A percentile compares a stretch with the other conserved stretches of the same genome.
phyloP scores from a whole-genome alignment of 192 early-diverging fungal species.

The Chytriomyces sp. region DNA sequence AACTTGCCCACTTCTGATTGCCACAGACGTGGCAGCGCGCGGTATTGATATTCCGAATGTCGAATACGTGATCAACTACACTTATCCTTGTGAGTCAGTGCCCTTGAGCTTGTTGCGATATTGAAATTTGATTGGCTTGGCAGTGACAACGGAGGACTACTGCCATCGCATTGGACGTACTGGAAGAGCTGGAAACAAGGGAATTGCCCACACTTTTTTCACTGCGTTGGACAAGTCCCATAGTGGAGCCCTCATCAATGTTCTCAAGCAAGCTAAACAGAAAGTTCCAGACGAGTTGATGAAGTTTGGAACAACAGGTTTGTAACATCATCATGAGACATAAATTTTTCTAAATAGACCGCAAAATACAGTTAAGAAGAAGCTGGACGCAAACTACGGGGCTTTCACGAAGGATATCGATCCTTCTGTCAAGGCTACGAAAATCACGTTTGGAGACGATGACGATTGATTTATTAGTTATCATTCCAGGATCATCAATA shows the following conservation, averaged over 20 bases:
- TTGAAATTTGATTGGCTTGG: neutral
- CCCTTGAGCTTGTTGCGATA: neutral
- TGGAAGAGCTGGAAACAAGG: constrained; percentile 89
- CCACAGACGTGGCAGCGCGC: constrained; percentile 87
- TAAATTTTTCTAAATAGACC: neutral
- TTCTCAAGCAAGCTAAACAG: constrained; percentile 85
- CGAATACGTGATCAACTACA: constrained; percentile 94
- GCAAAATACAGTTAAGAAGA: constrained; percentile 81
- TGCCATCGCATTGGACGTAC: constrained; percentile 88
- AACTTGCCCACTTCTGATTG: constrained; percentile 80
- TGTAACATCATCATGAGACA: neutral
- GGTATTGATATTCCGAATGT: constrained; percentile 76
- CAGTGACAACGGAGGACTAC: constrained; percentile 86
- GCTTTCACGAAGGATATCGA: constrained; percentile 94
- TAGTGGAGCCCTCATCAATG: constrained; percentile 79
- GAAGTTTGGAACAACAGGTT: constrained; percentile 85
- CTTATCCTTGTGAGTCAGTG: constrained; percentile 70
- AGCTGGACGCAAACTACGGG: constrained; percentile 92
- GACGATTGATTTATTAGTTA: constrained; percentile 31
- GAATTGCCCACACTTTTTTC: constrained; percentile 92
- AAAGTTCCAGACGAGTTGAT: constrained; percentile 82
- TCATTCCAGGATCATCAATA: constrained; percentile 4
- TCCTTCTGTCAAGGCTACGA: constrained; percentile 77
- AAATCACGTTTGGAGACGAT: constrained; percentile 79
- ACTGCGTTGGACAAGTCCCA: constrained; percentile 83